phyloP scores from a whole-genome alignment of 1,139 yeast genomes.

The Blastobotrys ciferrii region DNA sequence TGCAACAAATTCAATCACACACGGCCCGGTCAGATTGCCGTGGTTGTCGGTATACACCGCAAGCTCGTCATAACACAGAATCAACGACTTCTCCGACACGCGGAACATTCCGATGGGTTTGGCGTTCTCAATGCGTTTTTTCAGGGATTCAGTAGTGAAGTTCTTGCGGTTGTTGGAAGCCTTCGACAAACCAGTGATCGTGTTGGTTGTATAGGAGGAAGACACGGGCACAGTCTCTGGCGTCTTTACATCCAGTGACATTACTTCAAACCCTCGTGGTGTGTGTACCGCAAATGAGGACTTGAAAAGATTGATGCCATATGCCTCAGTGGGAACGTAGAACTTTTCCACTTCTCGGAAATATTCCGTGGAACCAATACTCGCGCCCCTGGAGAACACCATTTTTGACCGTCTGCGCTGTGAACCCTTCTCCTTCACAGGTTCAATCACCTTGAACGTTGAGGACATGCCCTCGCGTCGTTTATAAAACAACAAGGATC shows the following conservation, averaged over 20 bases:
- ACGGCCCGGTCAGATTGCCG: slow-evolving; percentile 59
- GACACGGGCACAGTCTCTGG: slow-evolving; percentile 57
- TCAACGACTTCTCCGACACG: slow-evolving; percentile 52
- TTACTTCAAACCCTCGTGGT: slow-evolving; percentile 64
- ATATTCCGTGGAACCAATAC: slow-evolving; percentile 35
- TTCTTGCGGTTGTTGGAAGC: slow-evolving; percentile 10
- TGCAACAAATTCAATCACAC: slow-evolving; percentile 61
- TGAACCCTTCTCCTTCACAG: slow-evolving; percentile 48
- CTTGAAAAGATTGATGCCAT: slow-evolving; percentile 41
- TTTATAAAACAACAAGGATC: slow-evolving; percentile 51
- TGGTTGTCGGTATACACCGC: slow-evolving; percentile 67
- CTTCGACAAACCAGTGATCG: slow-evolving; percentile 20
- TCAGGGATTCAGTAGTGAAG: slow-evolving; percentile 24
- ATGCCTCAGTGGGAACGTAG: slow-evolving; percentile 33
- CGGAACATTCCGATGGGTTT: slow-evolving; percentile 66
- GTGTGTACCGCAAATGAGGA: slow-evolving; percentile 60
- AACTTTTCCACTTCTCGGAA: slow-evolving; percentile 40
- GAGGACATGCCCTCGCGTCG: slow-evolving; percentile 34
- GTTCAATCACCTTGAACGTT: slow-evolving; percentile 39
- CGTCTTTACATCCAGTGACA: slow-evolving; percentile 57
- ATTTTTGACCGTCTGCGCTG: slow-evolving; percentile 35
- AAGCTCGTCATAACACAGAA: slow-evolving; percentile 70
- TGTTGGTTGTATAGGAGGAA: slow-evolving; percentile 26
- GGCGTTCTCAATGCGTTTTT: slow-evolving; percentile 29
- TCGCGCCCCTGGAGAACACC: slow-evolving; percentile 25